These are phyloP conservation scores for Arachis hypogaea DNA, from an alignment of 306 rosid species.

Conservation along the genomic window DNA sequence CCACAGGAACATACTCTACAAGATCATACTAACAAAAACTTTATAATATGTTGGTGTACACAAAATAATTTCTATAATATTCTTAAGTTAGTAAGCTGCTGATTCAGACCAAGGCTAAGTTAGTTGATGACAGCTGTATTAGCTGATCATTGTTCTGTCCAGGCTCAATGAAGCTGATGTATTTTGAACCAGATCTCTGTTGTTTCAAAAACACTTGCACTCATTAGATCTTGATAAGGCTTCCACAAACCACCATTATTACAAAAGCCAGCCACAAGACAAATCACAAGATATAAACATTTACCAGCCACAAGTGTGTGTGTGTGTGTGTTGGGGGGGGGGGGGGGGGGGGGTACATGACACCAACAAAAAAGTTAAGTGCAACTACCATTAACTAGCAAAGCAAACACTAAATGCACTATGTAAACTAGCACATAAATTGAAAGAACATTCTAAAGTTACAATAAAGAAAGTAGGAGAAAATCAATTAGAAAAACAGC, in stretches of 20 bases:
- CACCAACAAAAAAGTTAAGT: conserved; percentile 11
- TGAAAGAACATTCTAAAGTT: neutral
- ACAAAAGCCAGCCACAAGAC: neutral
- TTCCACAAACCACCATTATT: conserved; percentile 1
- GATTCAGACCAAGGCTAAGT: too few relatives aligned
- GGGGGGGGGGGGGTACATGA: neutral
- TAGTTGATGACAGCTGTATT: too few relatives aligned
- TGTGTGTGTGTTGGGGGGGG: neutral
- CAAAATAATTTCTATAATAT: too few relatives aligned
- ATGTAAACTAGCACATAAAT: conserved; percentile 17
- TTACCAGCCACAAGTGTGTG: neutral
- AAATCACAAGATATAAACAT: neutral
- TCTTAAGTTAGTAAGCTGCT: too few relatives aligned
- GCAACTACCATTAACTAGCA: conserved; percentile 2
- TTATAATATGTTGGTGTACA: neutral
- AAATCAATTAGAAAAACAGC: conserved; percentile 15
- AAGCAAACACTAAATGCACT: neutral
- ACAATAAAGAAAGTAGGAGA: conserved; percentile 3
- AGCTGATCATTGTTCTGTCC: too few relatives aligned
- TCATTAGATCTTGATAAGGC: neutral
- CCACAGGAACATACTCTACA: conserved; percentile 13
- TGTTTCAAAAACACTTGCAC: too few relatives aligned
- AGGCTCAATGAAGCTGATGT: too few relatives aligned
- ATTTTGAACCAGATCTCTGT: too few relatives aligned
- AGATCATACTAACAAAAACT: conserved; percentile 11